phyloP scores from a whole-genome alignment of 768 basidiomycete species.

The Kwoniella newhampshirensis region DNA sequence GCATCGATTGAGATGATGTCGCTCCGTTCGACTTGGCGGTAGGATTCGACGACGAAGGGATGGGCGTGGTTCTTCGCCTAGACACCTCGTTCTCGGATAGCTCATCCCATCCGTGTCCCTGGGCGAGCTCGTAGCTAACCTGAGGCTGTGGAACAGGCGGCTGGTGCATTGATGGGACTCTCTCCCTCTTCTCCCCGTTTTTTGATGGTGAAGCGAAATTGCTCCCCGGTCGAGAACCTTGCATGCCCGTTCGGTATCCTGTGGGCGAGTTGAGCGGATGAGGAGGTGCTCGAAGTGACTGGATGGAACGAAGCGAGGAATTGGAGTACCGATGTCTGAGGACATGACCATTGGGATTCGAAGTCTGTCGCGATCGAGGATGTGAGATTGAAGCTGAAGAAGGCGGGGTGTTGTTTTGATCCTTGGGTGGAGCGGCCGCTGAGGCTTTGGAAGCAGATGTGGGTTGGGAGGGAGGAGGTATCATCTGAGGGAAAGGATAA shows the following conservation, averaged over 20 bases:
- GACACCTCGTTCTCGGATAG: conserved; percentile 21
- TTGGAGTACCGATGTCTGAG: conserved; percentile 40
- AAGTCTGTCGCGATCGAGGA: conserved; percentile 25
- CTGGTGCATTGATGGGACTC: conserved; percentile 39
- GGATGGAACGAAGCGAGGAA: conserved; percentile 45
- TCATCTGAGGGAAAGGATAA: conserved; percentile 36
- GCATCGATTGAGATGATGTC: not conserved
- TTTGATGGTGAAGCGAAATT: conserved; percentile 29
- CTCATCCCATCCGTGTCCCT: conserved; percentile 36
- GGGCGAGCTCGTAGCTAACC: conserved; percentile 28
- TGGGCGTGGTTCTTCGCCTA: not conserved
- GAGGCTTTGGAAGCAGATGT: too few relatives aligned
- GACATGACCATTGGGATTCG: conserved; percentile 10
- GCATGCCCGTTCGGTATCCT: conserved; percentile 27
- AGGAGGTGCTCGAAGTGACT: conserved; percentile 46
- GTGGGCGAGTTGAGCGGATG: conserved; percentile 48
- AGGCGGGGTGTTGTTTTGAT: not conserved
- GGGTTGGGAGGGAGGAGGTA: not conserved
- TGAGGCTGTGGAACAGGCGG: conserved; percentile 42
- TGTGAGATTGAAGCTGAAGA: not conserved
- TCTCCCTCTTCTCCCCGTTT: conserved; percentile 12
- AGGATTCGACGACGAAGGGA: not conserved
- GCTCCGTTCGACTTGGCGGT: not conserved
- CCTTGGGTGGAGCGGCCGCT: not conserved
- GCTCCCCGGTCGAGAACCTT: conserved; percentile 26